Evolutionary conservation across 2,329 filamentous ascomycete genomes (phyloP), one percentile per base, ranked within the genome.

Genomic region (Arthrobotrys musiformis): DNA sequence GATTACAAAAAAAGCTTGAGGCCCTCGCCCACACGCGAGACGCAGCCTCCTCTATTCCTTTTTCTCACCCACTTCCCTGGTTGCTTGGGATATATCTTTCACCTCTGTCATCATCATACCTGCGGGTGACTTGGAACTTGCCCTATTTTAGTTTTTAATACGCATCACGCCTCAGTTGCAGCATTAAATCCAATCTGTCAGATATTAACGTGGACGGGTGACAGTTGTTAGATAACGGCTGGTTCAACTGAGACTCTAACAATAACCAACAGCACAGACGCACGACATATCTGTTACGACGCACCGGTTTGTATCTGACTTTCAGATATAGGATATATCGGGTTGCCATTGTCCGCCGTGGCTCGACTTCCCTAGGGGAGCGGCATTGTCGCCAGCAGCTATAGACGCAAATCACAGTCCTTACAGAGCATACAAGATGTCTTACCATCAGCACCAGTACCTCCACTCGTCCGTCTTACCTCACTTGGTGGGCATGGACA

Each of bases 1-100:
- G 33, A 68, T 76, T 76, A 76, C 72, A 76, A 70, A 76, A 76
- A 76, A 64, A 70, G 72, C 72, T 76, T 61, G 73, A 64, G 44
- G 61, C 58, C 73, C 66, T 77, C 66, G 11, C 70, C 58, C 73
- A 77, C 73, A 77, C 73, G 73, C 73, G 60, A 66, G 60, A 70
- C 66, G 73, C 66, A 48, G 66, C 66, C 66, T 70, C 58, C 58
- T 76, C 66, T 46, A 70, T 77, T 70, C 58, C 72, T 69, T 77
- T 70, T 70, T 76, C 72, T 76, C 40, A 54, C 58, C 61, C 46
- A 54, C 58, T 61, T 63, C 66, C 63, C 48, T 77, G 52, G 42
- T 61, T 52, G 26, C 48, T 58, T 70, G 46, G 58, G 52, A 63
- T 70, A 61, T 62, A 66, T 70, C 66, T 64, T 54, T 70, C 52